phyloP scores from a whole-genome alignment of 2,329 filamentous ascomycete genomes.

The Epichloe glyceriae region DNA sequence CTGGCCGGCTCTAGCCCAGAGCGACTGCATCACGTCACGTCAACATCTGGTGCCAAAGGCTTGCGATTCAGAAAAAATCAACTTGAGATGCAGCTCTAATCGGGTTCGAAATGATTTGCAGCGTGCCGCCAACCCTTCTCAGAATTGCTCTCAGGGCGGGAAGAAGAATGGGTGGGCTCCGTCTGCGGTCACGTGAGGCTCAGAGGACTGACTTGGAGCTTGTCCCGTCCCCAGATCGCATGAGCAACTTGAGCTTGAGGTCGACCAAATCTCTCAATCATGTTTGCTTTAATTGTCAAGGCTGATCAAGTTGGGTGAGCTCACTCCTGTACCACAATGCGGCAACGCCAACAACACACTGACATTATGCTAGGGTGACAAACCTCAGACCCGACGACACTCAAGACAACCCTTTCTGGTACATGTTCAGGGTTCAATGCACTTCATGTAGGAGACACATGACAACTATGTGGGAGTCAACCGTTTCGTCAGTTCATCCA shows the following conservation, averaged over 20 bases:
- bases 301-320: constrained; percentile 58
- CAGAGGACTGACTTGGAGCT: no score
- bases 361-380: constrained; percentile 53
- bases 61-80: neutral
- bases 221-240: neutral
- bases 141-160: no score
- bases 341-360: neutral
- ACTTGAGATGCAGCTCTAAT: neutral
- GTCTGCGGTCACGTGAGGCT: neutral
- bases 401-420: constrained; percentile 75
- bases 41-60: neutral
- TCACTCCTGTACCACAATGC: neutral
- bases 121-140: no score
- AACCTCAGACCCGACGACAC: constrained; percentile 78
- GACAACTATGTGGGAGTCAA: constrained; percentile 76
- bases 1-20: constrained; percentile 56
- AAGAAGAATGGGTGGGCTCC: no score
- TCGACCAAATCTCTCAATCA: constrained; percentile 16
- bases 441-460: constrained; percentile 93
- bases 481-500: constrained; percentile 57
- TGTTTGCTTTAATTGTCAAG: constrained; percentile 54
- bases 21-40: constrained; percentile 51
- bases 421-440: constrained; percentile 96
- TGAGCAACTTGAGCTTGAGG: neutral
- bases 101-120: neutral